Conservation (phyloP, 2,329 filamentous ascomycete species). For the Colletotrichum destructivum region DNA sequence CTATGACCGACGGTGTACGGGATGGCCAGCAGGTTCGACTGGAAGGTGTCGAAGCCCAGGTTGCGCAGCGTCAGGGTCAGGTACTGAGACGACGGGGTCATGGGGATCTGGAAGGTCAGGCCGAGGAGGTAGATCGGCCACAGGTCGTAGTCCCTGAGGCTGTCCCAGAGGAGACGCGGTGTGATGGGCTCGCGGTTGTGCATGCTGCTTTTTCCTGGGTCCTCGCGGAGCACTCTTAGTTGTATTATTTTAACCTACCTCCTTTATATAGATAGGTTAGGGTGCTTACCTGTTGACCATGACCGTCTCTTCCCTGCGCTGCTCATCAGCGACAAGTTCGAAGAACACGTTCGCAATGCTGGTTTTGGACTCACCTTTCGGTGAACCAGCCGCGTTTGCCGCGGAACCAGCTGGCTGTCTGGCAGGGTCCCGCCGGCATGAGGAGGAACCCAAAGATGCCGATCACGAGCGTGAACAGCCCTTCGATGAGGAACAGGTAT, state of each 20-base stretch:
- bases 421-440: conserved; percentile 67
- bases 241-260: no score
- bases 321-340: background rate
- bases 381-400: conserved; percentile 72
- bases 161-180: conserved; percentile 63
- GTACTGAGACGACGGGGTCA: conserved; percentile 64
- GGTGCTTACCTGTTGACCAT: conserved; percentile 76
- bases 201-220: conserved; percentile 73
- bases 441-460: conserved; percentile 68
- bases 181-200: conserved; percentile 73
- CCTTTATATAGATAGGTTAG: no score
- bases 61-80: conserved; percentile 71
- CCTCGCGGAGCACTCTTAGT: conserved; percentile 69
- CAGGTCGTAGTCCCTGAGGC: conserved; percentile 65
- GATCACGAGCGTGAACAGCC: conserved; percentile 60
- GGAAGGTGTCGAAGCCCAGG: conserved; percentile 73
- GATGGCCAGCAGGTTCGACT: conserved; percentile 76
- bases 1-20: conserved; percentile 59
- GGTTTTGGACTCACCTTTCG: conserved; percentile 54
- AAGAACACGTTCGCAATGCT: background rate
- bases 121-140: conserved; percentile 69
- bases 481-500: conserved; percentile 71
- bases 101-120: conserved; percentile 68
- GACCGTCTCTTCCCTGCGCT: conserved; percentile 67
- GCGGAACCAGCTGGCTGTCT: conserved; percentile 69